These are phyloP conservation scores for Picochlorum sp. DNA, from an alignment of 139 green algal species.

Conservation along the genomic window DNA sequence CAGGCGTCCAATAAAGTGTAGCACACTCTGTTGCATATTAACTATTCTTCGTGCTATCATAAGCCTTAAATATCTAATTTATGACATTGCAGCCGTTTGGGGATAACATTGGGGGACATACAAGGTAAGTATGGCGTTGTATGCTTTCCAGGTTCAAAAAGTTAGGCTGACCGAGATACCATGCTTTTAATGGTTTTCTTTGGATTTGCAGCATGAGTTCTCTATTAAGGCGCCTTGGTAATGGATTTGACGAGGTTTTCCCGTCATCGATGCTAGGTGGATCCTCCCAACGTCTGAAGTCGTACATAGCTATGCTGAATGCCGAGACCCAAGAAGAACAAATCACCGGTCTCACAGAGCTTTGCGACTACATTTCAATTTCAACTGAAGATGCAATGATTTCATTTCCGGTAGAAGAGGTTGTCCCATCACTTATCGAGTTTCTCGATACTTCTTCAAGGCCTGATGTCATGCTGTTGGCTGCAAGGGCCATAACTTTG, in stretches of 20 bases:
- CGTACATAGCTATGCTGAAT: constrained; percentile 61
- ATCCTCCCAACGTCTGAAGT: constrained; percentile 20
- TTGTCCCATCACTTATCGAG: constrained; percentile 79
- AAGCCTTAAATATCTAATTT: too few species aligned
- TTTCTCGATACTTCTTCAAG: constrained; percentile 78
- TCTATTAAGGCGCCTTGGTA: constrained; percentile 74
- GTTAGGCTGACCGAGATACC: too few species aligned
- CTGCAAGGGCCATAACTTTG: constrained; percentile 80
- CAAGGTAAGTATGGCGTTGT: too few species aligned
- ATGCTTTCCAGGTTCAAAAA: too few species aligned
- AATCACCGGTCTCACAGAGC: constrained; percentile 67
- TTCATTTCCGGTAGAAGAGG: constrained; percentile 68
- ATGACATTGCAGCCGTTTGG: too few species aligned
- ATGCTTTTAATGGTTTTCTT: too few species aligned
- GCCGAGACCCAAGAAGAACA: constrained; percentile 60
- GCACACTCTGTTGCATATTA: too few species aligned
- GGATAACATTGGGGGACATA: too few species aligned
- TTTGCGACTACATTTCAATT: constrained; percentile 88
- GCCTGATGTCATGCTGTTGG: constrained; percentile 89
- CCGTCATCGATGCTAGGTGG: constrained; percentile 21
- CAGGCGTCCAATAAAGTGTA: too few species aligned
- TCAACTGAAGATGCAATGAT: constrained; percentile 74
- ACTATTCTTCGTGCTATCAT: too few species aligned
- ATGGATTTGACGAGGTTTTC: constrained; percentile 71
- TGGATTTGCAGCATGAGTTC: constrained; percentile 73